phyloP scores from a whole-genome alignment of 225 moss, liverwort and hornwort genomes.

The Neckera pumila region DNA sequence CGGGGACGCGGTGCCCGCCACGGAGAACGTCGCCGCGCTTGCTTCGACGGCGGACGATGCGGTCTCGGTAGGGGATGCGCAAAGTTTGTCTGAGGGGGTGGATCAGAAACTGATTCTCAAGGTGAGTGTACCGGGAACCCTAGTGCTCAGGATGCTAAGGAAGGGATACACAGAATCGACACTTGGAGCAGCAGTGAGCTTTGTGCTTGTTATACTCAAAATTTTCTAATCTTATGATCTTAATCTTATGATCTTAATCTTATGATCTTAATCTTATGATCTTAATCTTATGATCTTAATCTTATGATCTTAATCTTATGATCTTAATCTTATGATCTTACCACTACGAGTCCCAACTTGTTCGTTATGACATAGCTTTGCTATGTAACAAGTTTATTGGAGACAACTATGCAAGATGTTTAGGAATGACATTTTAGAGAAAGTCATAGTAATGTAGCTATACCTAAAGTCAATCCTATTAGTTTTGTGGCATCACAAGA shows the following conservation, averaged over 20 bases:
- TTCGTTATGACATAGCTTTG: background rate
- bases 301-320: background rate
- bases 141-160: background rate
- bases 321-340: background rate
- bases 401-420: background rate
- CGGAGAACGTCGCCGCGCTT: background rate
- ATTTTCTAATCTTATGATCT: background rate
- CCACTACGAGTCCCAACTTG: background rate
- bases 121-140: background rate
- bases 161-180: background rate
- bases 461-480: background rate
- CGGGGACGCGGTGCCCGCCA: background rate
- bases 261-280: too few species aligned
- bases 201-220: background rate
- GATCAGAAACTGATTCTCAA: slow-evolving; percentile 11
- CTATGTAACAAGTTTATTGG: background rate
- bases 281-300: too few species aligned
- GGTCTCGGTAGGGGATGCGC: background rate
- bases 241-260: too few species aligned
- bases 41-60: background rate
- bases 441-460: background rate
- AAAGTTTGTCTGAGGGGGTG: background rate
- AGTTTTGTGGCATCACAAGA: accelerated
- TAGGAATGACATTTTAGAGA: background rate
- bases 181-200: background rate